Evolutionary conservation across 768 basidiomycete species (phyloP).

Genomic region (Candolleomyces aberdarensis): DNA sequence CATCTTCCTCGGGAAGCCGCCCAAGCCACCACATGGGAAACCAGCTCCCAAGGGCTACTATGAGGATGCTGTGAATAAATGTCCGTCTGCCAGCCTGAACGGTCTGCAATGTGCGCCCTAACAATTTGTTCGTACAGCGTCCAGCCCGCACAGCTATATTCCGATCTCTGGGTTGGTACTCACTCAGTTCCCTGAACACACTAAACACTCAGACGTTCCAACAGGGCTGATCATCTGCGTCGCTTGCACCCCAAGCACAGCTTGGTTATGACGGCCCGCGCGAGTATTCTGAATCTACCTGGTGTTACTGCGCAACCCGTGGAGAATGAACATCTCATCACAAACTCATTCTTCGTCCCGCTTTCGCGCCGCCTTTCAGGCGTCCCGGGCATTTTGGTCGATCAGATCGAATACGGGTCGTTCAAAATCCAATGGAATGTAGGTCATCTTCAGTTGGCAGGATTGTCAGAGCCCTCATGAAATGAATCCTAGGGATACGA

Average conservation of each 20-base stretch:
- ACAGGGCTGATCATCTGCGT: slow-evolving; percentile 46
- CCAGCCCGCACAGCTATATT: slow-evolving; percentile 46
- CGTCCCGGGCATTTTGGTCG: slow-evolving; percentile 51
- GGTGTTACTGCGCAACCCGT: slow-evolving; percentile 42
- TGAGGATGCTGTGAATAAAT: slow-evolving; percentile 47
- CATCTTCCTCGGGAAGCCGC: slow-evolving; percentile 2
- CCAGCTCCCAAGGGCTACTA: slow-evolving; percentile 36
- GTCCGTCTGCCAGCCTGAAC: slow-evolving; percentile 4
- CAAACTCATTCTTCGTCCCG: slow-evolving; percentile 46
- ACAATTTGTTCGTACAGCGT: slow-evolving; percentile 34
- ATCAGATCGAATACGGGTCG: slow-evolving; percentile 49
- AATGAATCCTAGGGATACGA: slow-evolving; percentile 39
- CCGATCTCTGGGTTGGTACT: slow-evolving; percentile 42
- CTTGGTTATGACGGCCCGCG: slow-evolving; percentile 50
- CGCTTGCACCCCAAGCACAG: slow-evolving; percentile 62
- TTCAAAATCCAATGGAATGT: slow-evolving; percentile 62
- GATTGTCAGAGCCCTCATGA: not conserved
- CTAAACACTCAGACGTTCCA: slow-evolving; percentile 3
- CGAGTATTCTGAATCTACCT: slow-evolving; percentile 47
- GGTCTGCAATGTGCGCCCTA: not conserved
- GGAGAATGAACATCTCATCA: slow-evolving; percentile 47
- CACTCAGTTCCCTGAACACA: not conserved
- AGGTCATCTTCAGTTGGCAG: slow-evolving; percentile 15
- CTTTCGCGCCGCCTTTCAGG: slow-evolving; percentile 38
- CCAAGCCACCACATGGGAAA: not conserved